A percentile compares a stretch with the other conserved stretches of the same genome.
Evolutionary conservation across 805 yeast genomes (phyloP).

Genomic region (Wickerhamomyces xylosicus): DNA sequence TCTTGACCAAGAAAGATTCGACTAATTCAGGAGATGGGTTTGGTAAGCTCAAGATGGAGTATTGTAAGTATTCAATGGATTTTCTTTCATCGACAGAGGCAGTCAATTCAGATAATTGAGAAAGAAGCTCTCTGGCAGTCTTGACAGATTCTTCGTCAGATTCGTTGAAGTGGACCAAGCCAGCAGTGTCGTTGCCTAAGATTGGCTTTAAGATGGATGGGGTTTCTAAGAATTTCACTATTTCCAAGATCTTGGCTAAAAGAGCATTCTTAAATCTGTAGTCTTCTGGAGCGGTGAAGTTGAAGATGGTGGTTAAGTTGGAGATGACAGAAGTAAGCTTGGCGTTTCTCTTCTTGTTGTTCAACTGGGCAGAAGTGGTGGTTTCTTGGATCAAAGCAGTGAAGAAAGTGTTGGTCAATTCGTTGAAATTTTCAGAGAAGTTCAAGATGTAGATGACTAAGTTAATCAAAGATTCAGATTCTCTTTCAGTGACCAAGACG

Average conservation of each 20-base stretch:
- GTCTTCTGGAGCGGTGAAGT: conserved; percentile 8
- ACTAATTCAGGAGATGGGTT: conserved; percentile 1
- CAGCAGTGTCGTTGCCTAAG: neutral
- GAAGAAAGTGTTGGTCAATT: neutral
- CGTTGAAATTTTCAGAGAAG: conserved; percentile 2
- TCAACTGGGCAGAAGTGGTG: conserved; percentile 2
- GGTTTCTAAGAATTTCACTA: conserved; percentile 3
- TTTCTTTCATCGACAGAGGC: neutral
- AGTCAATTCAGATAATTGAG: conserved; percentile 1
- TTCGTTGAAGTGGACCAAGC: neutral
- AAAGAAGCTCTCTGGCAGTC: conserved; percentile 1
- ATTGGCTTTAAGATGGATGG: conserved; percentile 3
- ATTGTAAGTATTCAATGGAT: neutral
- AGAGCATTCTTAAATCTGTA: conserved; percentile 11
- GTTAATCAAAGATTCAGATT: conserved; percentile 17
- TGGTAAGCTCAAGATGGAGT: neutral
- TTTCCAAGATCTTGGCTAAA: conserved; percentile 6
- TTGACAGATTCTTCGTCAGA: neutral
- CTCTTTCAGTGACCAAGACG: conserved; percentile 15
- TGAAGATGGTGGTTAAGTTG: conserved; percentile 16
- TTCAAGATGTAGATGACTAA: conserved; percentile 16
- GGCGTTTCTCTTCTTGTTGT: conserved; percentile 7
- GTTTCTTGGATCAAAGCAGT: neutral
- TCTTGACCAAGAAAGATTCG: conserved; percentile 1
- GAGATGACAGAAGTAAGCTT: conserved; percentile 10